phyloP scores from a whole-genome alignment of 1,284 basidiomycete genomes.

The Quambalaria eucalypti region DNA sequence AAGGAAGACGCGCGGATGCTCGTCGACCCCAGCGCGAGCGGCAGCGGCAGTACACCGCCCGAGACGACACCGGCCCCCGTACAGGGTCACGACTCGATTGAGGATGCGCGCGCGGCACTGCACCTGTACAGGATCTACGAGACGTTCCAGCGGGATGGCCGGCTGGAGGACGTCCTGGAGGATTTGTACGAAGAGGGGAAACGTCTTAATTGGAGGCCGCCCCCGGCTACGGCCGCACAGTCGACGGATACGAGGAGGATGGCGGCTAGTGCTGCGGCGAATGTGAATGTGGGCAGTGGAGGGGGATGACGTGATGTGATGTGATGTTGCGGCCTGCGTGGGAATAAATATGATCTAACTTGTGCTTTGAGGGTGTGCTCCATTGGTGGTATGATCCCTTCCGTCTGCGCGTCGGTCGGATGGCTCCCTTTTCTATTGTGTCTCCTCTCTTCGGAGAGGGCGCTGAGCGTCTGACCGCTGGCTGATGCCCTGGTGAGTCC shows the following conservation, averaged over 20 bases:
- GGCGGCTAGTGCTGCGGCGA: background rate
- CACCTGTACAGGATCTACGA: constrained; percentile 76
- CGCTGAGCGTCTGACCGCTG: too few relatives aligned
- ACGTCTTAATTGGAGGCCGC: background rate
- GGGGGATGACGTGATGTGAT: too few relatives aligned
- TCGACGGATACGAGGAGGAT: background rate
- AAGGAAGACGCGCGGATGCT: too few relatives aligned
- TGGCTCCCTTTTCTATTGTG: too few relatives aligned
- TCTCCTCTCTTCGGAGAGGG: too few relatives aligned
- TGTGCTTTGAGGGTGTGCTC: too few relatives aligned
- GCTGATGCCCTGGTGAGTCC: too few relatives aligned
- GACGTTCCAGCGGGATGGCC: constrained; percentile 63
- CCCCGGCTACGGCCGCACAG: background rate
- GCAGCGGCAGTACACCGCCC: constrained; percentile 9
- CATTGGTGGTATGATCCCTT: too few relatives aligned
- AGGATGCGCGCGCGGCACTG: constrained; percentile 79
- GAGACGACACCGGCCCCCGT: too few relatives aligned
- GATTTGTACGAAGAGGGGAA: constrained; percentile 54
- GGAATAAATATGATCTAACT: too few relatives aligned
- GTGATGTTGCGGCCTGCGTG: too few relatives aligned
- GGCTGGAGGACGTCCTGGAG: constrained; percentile 81
- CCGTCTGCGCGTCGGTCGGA: too few relatives aligned
- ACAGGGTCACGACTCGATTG: constrained; percentile 76
- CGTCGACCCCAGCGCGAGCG: constrained; percentile 6
- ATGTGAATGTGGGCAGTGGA: background rate